Evolutionary conservation across 2,329 filamentous ascomycete genomes (phyloP).

Genomic region (Davidsoniella neocaledoniae): DNA sequence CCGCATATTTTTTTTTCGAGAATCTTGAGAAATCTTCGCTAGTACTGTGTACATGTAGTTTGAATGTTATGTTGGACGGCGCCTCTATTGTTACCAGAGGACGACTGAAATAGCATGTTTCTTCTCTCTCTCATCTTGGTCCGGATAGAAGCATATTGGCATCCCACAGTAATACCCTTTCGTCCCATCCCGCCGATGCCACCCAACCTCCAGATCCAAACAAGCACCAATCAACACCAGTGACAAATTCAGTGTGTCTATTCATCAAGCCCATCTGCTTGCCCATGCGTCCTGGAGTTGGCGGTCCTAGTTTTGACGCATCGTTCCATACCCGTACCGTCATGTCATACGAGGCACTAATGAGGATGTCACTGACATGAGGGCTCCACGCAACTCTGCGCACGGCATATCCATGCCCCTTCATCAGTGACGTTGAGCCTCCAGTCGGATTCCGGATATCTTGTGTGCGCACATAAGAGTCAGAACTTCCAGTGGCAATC

Average conservation of each 20-base stretch:
- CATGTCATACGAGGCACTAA: constrained; percentile 95
- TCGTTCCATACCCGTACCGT: constrained; percentile 90
- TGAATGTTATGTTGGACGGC: no score
- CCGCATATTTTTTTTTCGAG: background rate
- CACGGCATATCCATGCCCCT: constrained; percentile 84
- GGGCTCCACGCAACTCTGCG: constrained; percentile 80
- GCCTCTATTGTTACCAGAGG: no score
- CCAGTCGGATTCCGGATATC: constrained; percentile 63
- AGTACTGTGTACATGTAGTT: no score
- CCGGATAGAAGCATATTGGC: constrained; percentile 34
- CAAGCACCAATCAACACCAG: constrained; percentile 93
- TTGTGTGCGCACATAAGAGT: constrained; percentile 73
- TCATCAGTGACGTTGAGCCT: constrained; percentile 56
- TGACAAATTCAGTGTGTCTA: constrained; percentile 85
- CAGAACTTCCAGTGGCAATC: constrained; percentile 77
- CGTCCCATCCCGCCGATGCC: constrained; percentile 88
- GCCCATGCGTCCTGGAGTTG: constrained; percentile 31
- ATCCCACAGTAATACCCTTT: constrained; percentile 83
- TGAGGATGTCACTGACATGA: constrained; percentile 72
- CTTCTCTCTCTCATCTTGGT: background rate
- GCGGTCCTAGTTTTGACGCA: constrained; percentile 26
- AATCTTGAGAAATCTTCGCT: background rate
- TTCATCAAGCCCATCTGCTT: constrained; percentile 76
- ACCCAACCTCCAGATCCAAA: constrained; percentile 95
- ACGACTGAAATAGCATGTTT: background rate